Base-by-base conservation (phyloP, 2,329 filamentous ascomycete species). In the Penicillium janthinellum region DNA sequence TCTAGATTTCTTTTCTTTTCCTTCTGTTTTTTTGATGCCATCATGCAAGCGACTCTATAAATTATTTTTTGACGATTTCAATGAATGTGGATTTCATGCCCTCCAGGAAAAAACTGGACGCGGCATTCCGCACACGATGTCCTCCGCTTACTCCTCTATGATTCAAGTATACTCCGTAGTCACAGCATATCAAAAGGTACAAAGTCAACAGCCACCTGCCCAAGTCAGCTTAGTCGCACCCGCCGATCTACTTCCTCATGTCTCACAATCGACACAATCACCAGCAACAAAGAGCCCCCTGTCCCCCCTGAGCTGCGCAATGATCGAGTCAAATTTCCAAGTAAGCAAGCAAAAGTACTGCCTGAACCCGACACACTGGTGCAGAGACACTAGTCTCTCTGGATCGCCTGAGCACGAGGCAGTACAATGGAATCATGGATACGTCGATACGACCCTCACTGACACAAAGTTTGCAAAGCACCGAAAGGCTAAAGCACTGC, bases 1-100 rank as follows among this genome's bases (percentile, higher is more conserved):
- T 63, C 58, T 59, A 62, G 60, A 68, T 68, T 68, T 64, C 66
- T 47, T 57, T 56, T 34, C n/a, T 37, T 49, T 52, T 59, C 7
- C 15, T 35, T 17, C 22, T 48, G 55, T 55, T 35, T 44, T 25
- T 44, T 12, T 42, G 41, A 12, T 44, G 14, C 44, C 37, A 59
- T 58, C n/a, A 54, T 59, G 60, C 45, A 64, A 63, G 62, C 60
- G 58, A 60, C 5, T 35, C 17, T 57, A 45, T 55, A 58, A 35
- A 51, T n/a, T 41, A 31, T 31, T 28, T 35, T 41, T 57, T 47
- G 35, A 47, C 54, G 54, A 41, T n/a, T 56, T 44, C 48, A 60
- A 37, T 59, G 39, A 52, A 53, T 25, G 14, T 14, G 44, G 22
- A 31, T 12, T 49, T 14, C 2, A 17, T n/a, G 45, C 28, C 45